These are phyloP conservation scores for Fusarium fujikuroi DNA, from an alignment of 2,329 filamentous ascomycete species.

Conservation along the genomic window DNA sequence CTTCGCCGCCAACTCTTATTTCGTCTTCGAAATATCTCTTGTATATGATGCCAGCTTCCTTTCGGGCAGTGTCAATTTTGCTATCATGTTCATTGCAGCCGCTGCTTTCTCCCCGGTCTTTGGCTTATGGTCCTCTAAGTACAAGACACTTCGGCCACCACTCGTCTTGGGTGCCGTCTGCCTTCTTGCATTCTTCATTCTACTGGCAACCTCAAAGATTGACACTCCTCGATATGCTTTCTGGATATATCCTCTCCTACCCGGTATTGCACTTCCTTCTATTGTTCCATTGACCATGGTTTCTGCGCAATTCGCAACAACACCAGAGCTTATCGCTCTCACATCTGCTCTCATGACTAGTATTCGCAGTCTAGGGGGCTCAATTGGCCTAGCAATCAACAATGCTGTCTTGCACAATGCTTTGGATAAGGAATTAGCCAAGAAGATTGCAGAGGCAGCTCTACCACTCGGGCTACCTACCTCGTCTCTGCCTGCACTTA, in stretches of 20 bases:
- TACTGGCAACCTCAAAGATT: not conserved
- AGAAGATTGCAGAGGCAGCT: not conserved
- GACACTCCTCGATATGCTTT: not conserved
- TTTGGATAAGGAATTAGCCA: not conserved
- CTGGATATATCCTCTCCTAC: not conserved
- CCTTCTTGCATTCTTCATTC: not conserved
- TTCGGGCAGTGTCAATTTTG: not conserved
- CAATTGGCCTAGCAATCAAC: not conserved
- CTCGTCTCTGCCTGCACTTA: not conserved
- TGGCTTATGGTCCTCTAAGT: not conserved
- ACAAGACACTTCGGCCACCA: not conserved
- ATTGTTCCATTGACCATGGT: not conserved
- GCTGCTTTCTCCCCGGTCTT: not conserved
- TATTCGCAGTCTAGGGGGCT: not conserved
- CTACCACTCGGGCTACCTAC: not conserved
- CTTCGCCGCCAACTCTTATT: not conserved
- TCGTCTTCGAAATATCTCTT: not conserved
- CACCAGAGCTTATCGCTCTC: not conserved
- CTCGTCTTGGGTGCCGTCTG: not conserved
- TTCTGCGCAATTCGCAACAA: not conserved
- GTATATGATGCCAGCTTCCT: not conserved
- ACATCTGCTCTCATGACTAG: not conserved
- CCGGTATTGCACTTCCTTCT: not conserved
- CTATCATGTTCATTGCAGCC: not conserved
- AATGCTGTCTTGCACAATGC: not conserved